Base-by-base conservation (phyloP, 2,329 filamentous ascomycete genomes). In the Phialophora expanda region DNA sequence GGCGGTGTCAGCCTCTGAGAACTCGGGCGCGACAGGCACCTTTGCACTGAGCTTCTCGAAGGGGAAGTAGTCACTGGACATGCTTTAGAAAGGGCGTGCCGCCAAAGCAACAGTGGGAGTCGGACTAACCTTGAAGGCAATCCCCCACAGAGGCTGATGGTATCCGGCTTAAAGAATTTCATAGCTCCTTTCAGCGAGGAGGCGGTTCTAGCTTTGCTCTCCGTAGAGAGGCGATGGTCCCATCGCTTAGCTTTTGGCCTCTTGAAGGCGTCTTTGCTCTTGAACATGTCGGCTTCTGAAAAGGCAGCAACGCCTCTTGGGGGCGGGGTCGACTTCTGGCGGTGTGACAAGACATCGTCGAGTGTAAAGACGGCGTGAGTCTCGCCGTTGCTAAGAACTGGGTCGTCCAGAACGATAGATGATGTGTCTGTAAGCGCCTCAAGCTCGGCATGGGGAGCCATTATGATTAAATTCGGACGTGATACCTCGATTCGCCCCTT, bases 71-170 rank as follows among this genome's bases (percentile, higher is more conserved):
- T 94, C 89, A 66, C 91, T 87, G 14, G 20, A 55, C 17, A 24
- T 50, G 17, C 30, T 22, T 67, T 24, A 65, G 38, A 44, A n/a
- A n/a, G 20, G 38, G 60, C 51, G 41, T 2, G 28, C 9, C 22
- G 2, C 9, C 20, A 28, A 26, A 51, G 9, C 48, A 14, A 51
- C 46, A 11, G 46, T 11, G 44, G 20, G 26, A 14, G 11, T 54
- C 9, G 4, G 3, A 56, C 61, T 48, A 24, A 70, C 65, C 66
- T 66, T 6, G 92, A 93, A 3, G 95, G 95, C 22, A 99, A 82
- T 3, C 95, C 95, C 59, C 95, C 95, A 62, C 95, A 95, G 1
- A 99, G 88, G 1, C 93, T 97, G 75, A 99, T 95, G 66, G 97
- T 77, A 75, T 82, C 93, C 0, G 93, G 92, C 46, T 85, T 91